Evolutionary conservation across 2,329 filamentous ascomycete species (phyloP), one percentile per base, ranked within the genome.

Genomic region (Calonectria henricotiae): DNA sequence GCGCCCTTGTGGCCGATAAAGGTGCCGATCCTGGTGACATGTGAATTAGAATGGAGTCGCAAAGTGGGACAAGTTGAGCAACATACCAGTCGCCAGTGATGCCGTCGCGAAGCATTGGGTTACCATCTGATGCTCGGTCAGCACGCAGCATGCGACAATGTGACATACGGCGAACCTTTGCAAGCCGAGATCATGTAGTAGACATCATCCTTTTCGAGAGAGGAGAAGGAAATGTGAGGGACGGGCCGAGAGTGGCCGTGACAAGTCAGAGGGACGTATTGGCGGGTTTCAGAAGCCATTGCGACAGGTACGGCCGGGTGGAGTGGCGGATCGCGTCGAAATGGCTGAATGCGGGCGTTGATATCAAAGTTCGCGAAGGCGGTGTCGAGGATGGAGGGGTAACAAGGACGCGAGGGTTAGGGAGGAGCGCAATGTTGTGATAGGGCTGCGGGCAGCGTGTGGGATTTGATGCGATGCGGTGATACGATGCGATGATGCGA

Each of bases 1-100:
- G 96, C 96, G 73, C 96, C 96, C 85, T 99, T 98, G 86, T 99
- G 96, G 46, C 96, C 96, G 78, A 99, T 92, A 81, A 98, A 98
- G 43, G 96, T 98, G 60, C 96, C 96, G 77, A 98, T 98, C 94
- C 94, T 97, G 81, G 93, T 6, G 23, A 37, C 71, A 72, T 55
- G 77, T 74, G 62, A 76, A 70, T 66, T n/a, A 51, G 61, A 47
- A 58, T 37, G 58, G 15, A 27, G 12, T 55, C 39, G 41, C 55
- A 39, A 65, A 30, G 70, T 61, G 20, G 58, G 39, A 17, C 37
- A 30, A 44, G 13, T 25, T 13, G 37, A 7, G 25, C 25, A 67
- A 75, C 86, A 70, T 86, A 93, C 93, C 95, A 98, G 83, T 98
- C 95, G 69, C 96, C 96, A 58, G 96, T 99, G 71, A 97, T 89